Evolutionary conservation across 305 asterid species (phyloP), one percentile per base, ranked within the genome.

Genomic region (Solanum aculeatissimum): DNA sequence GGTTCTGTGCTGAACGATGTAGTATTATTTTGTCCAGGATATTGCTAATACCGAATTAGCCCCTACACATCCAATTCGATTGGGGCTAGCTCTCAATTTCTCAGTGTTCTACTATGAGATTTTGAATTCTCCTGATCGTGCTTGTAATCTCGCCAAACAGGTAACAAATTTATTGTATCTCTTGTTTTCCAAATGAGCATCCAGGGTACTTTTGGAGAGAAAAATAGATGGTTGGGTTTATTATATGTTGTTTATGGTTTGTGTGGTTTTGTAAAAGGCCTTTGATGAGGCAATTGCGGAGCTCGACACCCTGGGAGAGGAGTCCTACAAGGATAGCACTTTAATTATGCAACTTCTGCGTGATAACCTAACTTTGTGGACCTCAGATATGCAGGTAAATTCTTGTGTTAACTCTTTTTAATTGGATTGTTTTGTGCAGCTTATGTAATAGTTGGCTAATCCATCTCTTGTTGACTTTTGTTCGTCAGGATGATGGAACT

Each of bases 251-350:
- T 62, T 63, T 63, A 43, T 82, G 21, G 19, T 63, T 63, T 43
- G 78, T 40, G 27, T 63, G 55, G 9, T 27, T 63, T 4, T 57
- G 27, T 63, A 40, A 35, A 4, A 89, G 91, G 91, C 91, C 35
- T 89, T 89, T 63, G 91, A 89, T 84, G 91, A 89, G 25, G 91
- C 91, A 23, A 89, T 89, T 66, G 88, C 89, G 9, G 91, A 89
- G 87, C 75, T 89, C 80, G 91, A 87, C 79, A 87, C 88, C 2
- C 84, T 89, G n/a, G 91, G 91, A 57, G 91, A 89, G 86, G 91
- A 89, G 43, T 85, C 88, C 47, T 89, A 89, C 91, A 89, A 85
- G 85, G 91, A 87, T 57, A 89, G 90, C 89, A 89, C 91, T 84
- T 78, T 87, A 84, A 87, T 89, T 55, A 89, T 89, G 91, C 91